Evolutionary conservation across 352 stramenopile species (phyloP).

Genomic region (Phytophthora syringae): DNA sequence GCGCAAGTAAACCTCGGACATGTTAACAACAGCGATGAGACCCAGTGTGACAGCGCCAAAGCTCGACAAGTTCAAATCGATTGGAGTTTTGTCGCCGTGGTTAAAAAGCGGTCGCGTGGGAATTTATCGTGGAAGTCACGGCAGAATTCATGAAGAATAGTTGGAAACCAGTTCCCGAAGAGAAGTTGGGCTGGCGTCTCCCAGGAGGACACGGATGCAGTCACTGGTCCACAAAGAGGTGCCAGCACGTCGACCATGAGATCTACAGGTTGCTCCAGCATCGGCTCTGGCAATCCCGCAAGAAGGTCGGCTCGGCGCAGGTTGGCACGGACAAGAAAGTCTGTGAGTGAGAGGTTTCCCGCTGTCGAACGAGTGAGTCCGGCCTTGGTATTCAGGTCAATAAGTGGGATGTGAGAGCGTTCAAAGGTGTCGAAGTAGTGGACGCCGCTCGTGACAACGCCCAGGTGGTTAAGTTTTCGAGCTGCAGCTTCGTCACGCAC

Average conservation of each 20-base stretch:
- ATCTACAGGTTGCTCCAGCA: slow-evolving; percentile 30
- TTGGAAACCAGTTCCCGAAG: slow-evolving; percentile 50
- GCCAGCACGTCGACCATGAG: slow-evolving; percentile 47
- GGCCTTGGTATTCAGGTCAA: slow-evolving; percentile 28
- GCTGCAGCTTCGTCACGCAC: slow-evolving; percentile 42
- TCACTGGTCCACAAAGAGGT: slow-evolving; percentile 38
- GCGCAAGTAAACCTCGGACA: slow-evolving; percentile 39
- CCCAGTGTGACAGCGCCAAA: slow-evolving; percentile 31
- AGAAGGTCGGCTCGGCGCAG: slow-evolving; percentile 35
- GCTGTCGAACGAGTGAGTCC: slow-evolving; percentile 21
- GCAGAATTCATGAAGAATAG: slow-evolving; percentile 48
- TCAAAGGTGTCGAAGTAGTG: slow-evolving; percentile 50
- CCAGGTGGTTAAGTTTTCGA: slow-evolving; percentile 39
- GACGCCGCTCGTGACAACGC: slow-evolving; percentile 36
- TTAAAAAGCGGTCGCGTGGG: slow-evolving; percentile 46
- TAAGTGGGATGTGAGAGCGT: slow-evolving; percentile 27
- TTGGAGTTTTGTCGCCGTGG: slow-evolving; percentile 9
- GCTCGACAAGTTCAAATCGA: slow-evolving; percentile 31
- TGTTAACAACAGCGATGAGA: slow-evolving; percentile 36
- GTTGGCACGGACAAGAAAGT: slow-evolving; percentile 47
- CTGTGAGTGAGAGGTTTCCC: slow-evolving; percentile 17
- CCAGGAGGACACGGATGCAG: slow-evolving; percentile 12
- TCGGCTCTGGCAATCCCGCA: slow-evolving; percentile 17
- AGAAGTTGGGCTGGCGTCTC: slow-evolving; percentile 36
- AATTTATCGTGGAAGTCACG: slow-evolving; percentile 43